Evolutionary conservation across 2,329 filamentous ascomycete genomes (phyloP), one percentile per base, ranked within the genome.

Genomic region (Orbilia quercus): DNA sequence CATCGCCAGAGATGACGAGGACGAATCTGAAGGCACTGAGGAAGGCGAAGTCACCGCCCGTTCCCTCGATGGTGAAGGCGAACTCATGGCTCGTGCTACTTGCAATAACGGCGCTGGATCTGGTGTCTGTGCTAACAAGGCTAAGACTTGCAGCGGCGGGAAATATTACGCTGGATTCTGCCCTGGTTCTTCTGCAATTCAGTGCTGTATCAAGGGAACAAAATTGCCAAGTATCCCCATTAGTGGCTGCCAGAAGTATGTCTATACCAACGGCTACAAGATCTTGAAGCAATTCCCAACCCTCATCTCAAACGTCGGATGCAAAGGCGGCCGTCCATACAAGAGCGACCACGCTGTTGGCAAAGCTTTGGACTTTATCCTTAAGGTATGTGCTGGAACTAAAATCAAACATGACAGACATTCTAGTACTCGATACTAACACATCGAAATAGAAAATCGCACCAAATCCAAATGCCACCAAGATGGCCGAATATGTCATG

Each of bases 401-500:
- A 40, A 14, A 40, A 12, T 7, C n/a, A 12, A 16, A 40, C 14
- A 40, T 40, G 2, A 38, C 28, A 54, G 20, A 51, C 7, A 2
- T 31, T 28, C 25, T 22, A 6, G 7, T 3, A 51, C 31, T 20
- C 12, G 2, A 28, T 16, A 22, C 48, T 54, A 47, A 54, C 16
- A 23, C 1, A n/a, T 51, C 7, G 4, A 12, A 40, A 42, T n/a
- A 67, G 63, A 67, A 59, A 67, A 67, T 67, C 25, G 63, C 63
- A 44, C 63, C 63, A 34, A 69, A 69, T 14, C 64, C 54, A 54
- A 69, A 60, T 69, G 64, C 64, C 16, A 69, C 64, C 23, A 60
- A 69, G 34, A 83, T 84, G 34, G 83, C 83, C 1, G 82, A 84
- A 76, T 84, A 83, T 82, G 79, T 82, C 22, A 84, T 84, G 83